Conservation (phyloP, 202 grass and related monocot genomes). For the Brachypodium distachyon region DNA sequence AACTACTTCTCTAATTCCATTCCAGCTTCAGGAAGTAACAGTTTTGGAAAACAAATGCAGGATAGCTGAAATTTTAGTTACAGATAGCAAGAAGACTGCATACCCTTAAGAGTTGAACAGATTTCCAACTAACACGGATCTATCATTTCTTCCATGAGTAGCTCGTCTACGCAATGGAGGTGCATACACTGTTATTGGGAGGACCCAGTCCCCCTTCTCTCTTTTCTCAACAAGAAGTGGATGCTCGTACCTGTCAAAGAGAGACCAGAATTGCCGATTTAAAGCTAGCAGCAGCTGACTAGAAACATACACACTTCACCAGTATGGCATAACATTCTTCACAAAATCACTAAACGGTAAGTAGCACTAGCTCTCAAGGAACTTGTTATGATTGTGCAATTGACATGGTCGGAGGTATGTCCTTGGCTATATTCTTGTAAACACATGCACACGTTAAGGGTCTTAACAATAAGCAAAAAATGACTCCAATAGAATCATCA, state of each 20-base stretch:
- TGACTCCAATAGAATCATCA: neutral
- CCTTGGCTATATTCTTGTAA: neutral
- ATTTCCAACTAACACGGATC: constrained; percentile 47
- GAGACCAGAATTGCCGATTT: constrained; percentile 1
- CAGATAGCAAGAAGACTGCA: neutral
- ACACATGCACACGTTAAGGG: neutral
- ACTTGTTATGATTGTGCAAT: neutral
- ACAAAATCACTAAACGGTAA: neutral
- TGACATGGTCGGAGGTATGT: neutral
- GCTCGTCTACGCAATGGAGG: constrained; percentile 62
- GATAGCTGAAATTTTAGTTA: neutral
- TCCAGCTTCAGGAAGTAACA: neutral
- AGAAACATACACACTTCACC: neutral
- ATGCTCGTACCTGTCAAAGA: constrained; percentile 67
- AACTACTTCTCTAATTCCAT: neutral
- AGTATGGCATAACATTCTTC: neutral
- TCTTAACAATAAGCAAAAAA: neutral
- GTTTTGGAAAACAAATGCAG: neutral
- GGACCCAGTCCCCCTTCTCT: constrained; percentile 94
- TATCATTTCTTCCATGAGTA: constrained; percentile 63
- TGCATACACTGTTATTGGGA: constrained; percentile 80
- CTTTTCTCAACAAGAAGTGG: constrained; percentile 84
- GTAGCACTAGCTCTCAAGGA: neutral
- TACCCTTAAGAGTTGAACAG: constrained; percentile 53
- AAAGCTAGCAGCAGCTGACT: constrained; percentile 7